Evolutionary conservation across 805 yeast genomes (phyloP), one percentile per base, ranked within the genome.

Genomic region (Ogataea trehalophila): DNA sequence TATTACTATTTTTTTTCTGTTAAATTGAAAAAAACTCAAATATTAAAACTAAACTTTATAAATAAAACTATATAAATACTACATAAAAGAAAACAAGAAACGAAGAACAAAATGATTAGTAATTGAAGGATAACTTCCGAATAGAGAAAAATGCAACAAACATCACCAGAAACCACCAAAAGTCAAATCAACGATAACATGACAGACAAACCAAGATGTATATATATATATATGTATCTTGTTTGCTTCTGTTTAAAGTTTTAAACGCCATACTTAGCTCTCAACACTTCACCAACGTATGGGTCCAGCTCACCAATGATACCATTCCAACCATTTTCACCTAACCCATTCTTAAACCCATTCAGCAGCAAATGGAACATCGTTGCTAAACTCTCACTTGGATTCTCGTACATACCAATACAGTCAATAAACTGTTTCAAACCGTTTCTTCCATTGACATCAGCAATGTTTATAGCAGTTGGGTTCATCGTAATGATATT

Each of bases 401-500:
- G 85, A 35, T 66, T 71, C 34, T 66, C 63, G 57, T 81, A 83
- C 58, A 67, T 70, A 0, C 78, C 85, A 45, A 85, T 75, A 49
- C 87, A 77, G 43, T 76, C 77, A 31, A 85, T 61, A 49, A 87
- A 81, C 37, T 71, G 65, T 22, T 78, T 72, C 45, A 86, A 66
- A 41, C 75, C 71, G 55, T 67, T 65, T 51, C 68, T 70, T 9
- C 78, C 79, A 44, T 71, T 72, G 16, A 65, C 66, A 51, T 71
- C 77, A 33, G 68, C 63, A 0, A 79, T 75, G 31, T 60, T 51
- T 41, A 87, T 68, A 0, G 82, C 85, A 33, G 76, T 73, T 2
- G 96, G 96, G 58, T 85, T 83, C n/a, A 67, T 62, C 35, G 74
- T 73, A 16, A 92, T 71, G 31, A 82, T 76, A 47, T 77, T 78